phyloP scores from a whole-genome alignment of 129 eudicot species.

The sunflower (Helianthus annuus) region DNA sequence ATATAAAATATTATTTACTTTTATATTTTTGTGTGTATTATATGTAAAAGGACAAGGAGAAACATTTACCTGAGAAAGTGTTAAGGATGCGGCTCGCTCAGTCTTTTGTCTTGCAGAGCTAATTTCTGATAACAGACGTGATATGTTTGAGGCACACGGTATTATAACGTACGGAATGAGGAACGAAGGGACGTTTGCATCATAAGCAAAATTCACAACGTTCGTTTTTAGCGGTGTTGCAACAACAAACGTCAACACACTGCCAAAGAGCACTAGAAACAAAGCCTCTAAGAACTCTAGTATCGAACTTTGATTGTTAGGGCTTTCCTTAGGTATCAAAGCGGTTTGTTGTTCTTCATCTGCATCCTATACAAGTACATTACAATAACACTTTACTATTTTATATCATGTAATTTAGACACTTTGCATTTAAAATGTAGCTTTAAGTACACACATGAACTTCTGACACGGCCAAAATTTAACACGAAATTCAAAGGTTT shows the following conservation, averaged over 20 bases:
- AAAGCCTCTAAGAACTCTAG: constrained; percentile 34
- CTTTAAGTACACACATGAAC: too few relatives aligned
- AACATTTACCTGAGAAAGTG: constrained; percentile 48
- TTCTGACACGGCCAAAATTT: too few relatives aligned
- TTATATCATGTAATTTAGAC: background rate
- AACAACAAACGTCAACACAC: constrained; percentile 25
- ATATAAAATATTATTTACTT: too few relatives aligned
- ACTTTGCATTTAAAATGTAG: too few relatives aligned
- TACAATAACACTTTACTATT: background rate
- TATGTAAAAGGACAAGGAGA: background rate
- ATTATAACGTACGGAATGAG: constrained; percentile 48
- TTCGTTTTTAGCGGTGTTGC: constrained; percentile 38
- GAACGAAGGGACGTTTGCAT: constrained; percentile 48
- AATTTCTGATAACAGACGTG: constrained; percentile 37
- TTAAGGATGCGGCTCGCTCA: constrained; percentile 47
- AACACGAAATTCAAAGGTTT: too few relatives aligned
- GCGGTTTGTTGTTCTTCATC: constrained; percentile 30
- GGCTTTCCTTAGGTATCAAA: constrained; percentile 28
- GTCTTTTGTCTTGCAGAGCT: constrained; percentile 46
- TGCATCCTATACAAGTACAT: constrained; percentile 26
- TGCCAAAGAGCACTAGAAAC: constrained; percentile 37
- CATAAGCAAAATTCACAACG: constrained; percentile 38
- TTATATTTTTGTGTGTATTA: too few relatives aligned
- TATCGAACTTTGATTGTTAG: constrained; percentile 20
- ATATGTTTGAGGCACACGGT: constrained; percentile 45